Base-by-base conservation (phyloP, 495 filamentous ascomycete species). In the Talaromyces thailandensis region DNA sequence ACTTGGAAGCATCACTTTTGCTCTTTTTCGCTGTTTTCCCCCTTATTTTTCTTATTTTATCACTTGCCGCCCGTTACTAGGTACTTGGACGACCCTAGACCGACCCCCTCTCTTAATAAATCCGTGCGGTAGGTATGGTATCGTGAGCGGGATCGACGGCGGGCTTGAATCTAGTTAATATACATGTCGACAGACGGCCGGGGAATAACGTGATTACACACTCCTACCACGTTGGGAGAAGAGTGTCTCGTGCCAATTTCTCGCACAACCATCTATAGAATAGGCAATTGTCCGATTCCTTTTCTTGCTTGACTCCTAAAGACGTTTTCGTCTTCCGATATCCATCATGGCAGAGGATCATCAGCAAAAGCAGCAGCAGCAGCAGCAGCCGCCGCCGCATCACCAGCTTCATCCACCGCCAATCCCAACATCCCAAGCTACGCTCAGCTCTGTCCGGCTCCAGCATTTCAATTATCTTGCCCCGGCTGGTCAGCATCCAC, bases 1-100 rank as follows among this genome's bases (percentile, higher is more conserved):
- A 31, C 23, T 35, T n/a, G 31, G n/a, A 16, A 61, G 43, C 37
- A 61, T 61, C 59, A 32, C 63, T 69, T 63, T 64, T 56, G 62
- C 65, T 60, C 61, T 66, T 64, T 64, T 43, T 56, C 53, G 63
- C 29, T 57, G 55, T 58, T 40, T 59, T 62, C 63, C 53, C 53
- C 51, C 35, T 58, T 35, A 59, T 61, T 52, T 62, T 53, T 63
- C 61, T 7, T 23, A 40, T 31, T 45, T 63, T 55, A 14, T 55
- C 1, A 6, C 26, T 14, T 50, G n/a, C n/a, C 11, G 8, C 16
- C 21, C n/a, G 7, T 12, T 53, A 2, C 11, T 1, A 26, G 51
- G 51, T 16, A 14, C 51, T 7, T 55, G 11, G 16, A 18, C 43
- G 21, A 21, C 18, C 43, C 18, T 48, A 2, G 43, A 0, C 43